Evolutionary conservation across 805 yeast genomes (phyloP), one percentile per base, ranked within the genome.

Genomic region (Starmerella roubikii): DNA sequence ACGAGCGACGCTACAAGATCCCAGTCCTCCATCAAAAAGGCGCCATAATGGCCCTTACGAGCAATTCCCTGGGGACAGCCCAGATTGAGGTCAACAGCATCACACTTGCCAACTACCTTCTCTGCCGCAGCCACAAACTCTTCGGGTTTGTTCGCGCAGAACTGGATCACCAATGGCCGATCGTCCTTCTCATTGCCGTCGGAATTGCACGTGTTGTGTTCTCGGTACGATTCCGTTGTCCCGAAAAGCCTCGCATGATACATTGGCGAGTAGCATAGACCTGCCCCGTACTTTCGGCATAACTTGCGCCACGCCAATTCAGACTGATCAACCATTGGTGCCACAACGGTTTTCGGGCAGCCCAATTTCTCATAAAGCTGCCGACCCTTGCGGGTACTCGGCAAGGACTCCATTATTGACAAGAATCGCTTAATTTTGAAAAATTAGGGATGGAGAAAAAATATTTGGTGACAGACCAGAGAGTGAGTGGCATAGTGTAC

Each of bases 11-110:
- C 67, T 13, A 91, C 75, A 39, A 88, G 62, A 18, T 73, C 82
- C 97, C 97, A 91, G 53, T 91, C 95, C 41, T 91, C 99, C 95
- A 86, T 88, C 39, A 91, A 62, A 51, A 86, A 91, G 0, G 97
- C 77, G 1, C 99, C 99, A 56, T 91, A 91, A 47, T 82, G 78
- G 0, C 99, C 99, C 58, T 83, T 82, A 46, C 70, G 72, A 0
- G 99, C 99, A 44, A 91, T 91, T 1, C 95, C 95, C 59, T 91
- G 99, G 0, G 99, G 99, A 59, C 99, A 91, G 0, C 99, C 99
- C 41, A 91, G 66, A 54, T 91, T 91, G 49, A 91, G 68, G 60
- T 91, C 98, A 20, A 91, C 93, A 0, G 96, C 98, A 61, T 88
- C 97, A 59, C 97, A 88, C 44, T 72, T 67, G 37, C 77, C 81